A percentile compares a stretch with the other conserved stretches of the same genome.
phyloP scores from a whole-genome alignment of 1,284 basidiomycete genomes.

The Ceratobasidium sp. region DNA sequence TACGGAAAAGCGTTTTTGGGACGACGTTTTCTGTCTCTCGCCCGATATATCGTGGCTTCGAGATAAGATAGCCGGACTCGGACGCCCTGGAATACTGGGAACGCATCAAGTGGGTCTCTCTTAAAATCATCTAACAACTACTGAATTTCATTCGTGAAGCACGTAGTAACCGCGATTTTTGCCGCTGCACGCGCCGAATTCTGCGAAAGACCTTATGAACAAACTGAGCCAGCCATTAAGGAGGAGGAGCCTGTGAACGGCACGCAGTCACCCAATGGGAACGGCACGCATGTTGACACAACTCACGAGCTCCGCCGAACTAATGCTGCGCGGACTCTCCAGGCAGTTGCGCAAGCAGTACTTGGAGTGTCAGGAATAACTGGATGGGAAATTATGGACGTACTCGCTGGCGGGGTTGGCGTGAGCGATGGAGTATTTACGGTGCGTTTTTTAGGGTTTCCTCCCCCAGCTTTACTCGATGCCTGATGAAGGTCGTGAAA shows the following conservation, averaged over 20 bases:
- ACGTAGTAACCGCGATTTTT: conserved; percentile 31
- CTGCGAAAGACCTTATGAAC: not conserved
- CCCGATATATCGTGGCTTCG: conserved; percentile 20
- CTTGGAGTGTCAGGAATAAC: conserved; percentile 44
- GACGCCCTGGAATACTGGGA: conserved; percentile 26
- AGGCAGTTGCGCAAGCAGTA: conserved; percentile 19
- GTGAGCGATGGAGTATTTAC: conserved; percentile 65
- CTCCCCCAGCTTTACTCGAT: too few relatives aligned
- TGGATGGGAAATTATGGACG: conserved; percentile 74
- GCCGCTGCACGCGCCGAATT: conserved; percentile 24
- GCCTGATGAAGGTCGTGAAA: too few relatives aligned
- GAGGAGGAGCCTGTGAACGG: conserved; percentile 54
- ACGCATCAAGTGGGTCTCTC: conserved; percentile 15
- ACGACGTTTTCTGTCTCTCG: conserved; percentile 4
- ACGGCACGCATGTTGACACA: not conserved
- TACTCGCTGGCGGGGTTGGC: conserved; percentile 64
- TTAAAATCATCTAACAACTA: not conserved
- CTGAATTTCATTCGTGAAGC: conserved; percentile 4
- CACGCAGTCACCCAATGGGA: conserved; percentile 46
- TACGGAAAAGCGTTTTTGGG: conserved; percentile 39
- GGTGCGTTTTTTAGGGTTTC: conserved; percentile 51
- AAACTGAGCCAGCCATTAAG: conserved; percentile 42
- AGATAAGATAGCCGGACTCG: conserved; percentile 3
- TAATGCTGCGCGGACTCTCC: conserved; percentile 24
- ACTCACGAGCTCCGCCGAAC: conserved; percentile 12